Evolutionary conservation across 148 eudicot species (phyloP), one percentile per base, ranked within the genome.

Genomic region (Rhododendron ovatum): DNA sequence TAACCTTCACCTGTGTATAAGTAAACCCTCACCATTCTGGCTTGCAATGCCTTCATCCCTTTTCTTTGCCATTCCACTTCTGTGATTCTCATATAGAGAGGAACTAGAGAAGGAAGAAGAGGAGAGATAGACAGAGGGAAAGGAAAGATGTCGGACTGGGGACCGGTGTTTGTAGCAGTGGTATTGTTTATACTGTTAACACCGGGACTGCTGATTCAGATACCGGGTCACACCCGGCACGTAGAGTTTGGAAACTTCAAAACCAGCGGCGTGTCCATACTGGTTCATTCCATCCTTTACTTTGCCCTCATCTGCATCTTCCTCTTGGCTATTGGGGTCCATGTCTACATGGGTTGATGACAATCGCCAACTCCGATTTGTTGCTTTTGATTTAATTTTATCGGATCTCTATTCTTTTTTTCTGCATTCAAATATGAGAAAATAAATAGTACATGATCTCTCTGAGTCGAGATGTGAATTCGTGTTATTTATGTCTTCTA

Each of bases 81-180:
- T 6, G 8, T 35, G 5, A 67, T 26, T 26, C 33, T 67, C 33
- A 82, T 17, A 35, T 24, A 69, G 17, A 28, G 59, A 17, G 53
- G 65, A 30, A 33, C 7, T 7, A 9, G 83, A 81, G 43, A 30
- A 20, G 33, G 28, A 51, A 11, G 55, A 11, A 53, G 50, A 8
- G 51, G 50, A 9, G 50, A 22, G 65, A 59, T 20, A 9, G 65
- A 61, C 50, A n/a, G 84, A 5, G 50, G 65, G 45, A 83, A 33
- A 4, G 14, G n/a, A 48, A 33, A 67, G 41, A 84, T 84, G 85
- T 11, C 78, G 77, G 90, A 90, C 15, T 90, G 92, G 90, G 91
- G 87, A 20, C 90, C 92, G 3, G 91, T 90, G 41, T 89, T 88
- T 12, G 85, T 88, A 28, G 89, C 89, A 17, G 86, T 84, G 43